Conservation (phyloP, 176 grass and related monocot species). For the Oryza glumipatula region DNA sequence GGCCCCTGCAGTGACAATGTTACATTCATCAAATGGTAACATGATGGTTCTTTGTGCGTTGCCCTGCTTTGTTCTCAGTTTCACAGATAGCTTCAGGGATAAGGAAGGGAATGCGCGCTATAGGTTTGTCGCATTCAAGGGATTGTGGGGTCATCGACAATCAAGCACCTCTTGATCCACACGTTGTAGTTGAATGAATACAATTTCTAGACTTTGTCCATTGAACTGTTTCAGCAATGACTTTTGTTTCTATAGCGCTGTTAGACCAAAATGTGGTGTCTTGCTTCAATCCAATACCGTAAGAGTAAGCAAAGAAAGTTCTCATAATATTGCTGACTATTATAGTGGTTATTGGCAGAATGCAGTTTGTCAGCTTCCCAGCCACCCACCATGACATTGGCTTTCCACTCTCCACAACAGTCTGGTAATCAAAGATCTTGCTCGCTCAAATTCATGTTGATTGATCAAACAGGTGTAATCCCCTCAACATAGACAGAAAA, state of each 20-base stretch:
- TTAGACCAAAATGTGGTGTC: constrained; percentile 71
- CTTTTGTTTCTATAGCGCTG: constrained; percentile 55
- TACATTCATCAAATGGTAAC: constrained; percentile 49
- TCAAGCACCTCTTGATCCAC: constrained; percentile 48
- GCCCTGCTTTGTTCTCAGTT: constrained; percentile 71
- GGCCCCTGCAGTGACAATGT: constrained; percentile 44
- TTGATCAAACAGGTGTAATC: constrained; percentile 18
- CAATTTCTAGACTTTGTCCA: constrained; percentile 72
- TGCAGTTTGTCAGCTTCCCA: constrained; percentile 78
- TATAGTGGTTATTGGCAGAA: constrained; percentile 69
- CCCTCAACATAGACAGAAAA: constrained; percentile 17
- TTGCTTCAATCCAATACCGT: constrained; percentile 59
- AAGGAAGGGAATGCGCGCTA: constrained; percentile 55
- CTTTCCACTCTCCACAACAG: constrained; percentile 54
- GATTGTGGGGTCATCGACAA: constrained; percentile 69
- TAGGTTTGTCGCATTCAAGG: constrained; percentile 61
- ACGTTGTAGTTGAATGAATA: constrained; percentile 43
- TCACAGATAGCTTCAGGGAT: constrained; percentile 78
- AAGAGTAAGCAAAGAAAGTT: constrained; percentile 57
- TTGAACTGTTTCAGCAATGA: constrained; percentile 55
- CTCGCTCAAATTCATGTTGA: constrained; percentile 22
- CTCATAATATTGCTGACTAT: constrained; percentile 55
- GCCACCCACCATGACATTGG: constrained; percentile 71
- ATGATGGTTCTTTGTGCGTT: constrained; percentile 54
- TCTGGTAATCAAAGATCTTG: constrained; percentile 6